Evolutionary conservation across 192 early-diverging fungal genomes (phyloP).

Genomic region (Globomyces pollinis-pini): DNA sequence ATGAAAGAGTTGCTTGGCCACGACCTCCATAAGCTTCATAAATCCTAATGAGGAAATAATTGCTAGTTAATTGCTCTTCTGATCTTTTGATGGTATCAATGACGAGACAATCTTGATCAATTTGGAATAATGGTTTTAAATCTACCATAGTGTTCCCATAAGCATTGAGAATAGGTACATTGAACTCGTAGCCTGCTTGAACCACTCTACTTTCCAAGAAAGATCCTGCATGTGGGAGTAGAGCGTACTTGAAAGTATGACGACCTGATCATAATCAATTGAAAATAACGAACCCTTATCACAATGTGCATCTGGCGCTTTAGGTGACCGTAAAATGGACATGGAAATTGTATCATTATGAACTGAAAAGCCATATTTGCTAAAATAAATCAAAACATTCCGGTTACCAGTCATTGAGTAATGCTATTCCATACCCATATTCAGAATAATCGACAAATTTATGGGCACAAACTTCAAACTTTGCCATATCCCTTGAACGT

Average conservation of each 20-base stretch:
- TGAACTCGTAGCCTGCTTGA: constrained; percentile 82
- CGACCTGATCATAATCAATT: too few species aligned
- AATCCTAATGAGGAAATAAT: constrained; percentile 70
- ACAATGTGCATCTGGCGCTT: constrained; percentile 61
- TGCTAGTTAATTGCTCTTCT: constrained; percentile 49
- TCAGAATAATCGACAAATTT: constrained; percentile 97
- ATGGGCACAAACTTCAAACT: constrained; percentile 96
- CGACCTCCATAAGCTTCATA: constrained; percentile 92
- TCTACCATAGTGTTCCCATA: not conserved
- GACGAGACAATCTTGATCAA: constrained; percentile 59
- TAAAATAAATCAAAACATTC: not conserved
- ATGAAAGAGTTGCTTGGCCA: constrained; percentile 24
- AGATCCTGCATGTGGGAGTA: constrained; percentile 78
- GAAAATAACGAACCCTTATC: too few species aligned
- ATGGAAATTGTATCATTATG: constrained; percentile 74
- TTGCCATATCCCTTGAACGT: constrained; percentile 77
- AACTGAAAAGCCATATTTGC: constrained; percentile 90
- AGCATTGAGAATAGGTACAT: constrained; percentile 52
- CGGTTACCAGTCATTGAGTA: constrained; percentile 72
- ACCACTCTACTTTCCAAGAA: constrained; percentile 83
- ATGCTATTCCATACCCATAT: constrained; percentile 86
- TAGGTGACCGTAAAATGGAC: constrained; percentile 82
- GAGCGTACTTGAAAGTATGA: constrained; percentile 80
- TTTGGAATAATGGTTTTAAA: constrained; percentile 9
- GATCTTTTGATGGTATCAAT: constrained; percentile 88